A percentile compares a stretch with the other conserved stretches of the same genome.
These are phyloP conservation scores for Pythium diclinum DNA, from an alignment of 352 stramenopile species.

Conservation along the genomic window DNA sequence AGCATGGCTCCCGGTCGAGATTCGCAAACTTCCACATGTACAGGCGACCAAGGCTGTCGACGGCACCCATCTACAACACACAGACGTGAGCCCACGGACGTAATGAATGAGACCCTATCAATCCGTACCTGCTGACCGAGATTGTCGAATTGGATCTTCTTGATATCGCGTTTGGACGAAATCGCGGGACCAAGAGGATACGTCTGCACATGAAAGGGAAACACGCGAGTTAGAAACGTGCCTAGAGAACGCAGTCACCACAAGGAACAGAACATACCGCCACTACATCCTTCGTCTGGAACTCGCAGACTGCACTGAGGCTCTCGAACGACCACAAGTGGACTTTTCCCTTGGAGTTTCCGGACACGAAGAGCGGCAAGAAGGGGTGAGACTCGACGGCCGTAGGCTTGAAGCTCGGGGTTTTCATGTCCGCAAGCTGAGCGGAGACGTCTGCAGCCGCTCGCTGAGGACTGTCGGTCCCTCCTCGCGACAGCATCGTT, in stretches of 20 bases:
- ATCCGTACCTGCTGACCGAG: constrained; percentile 68
- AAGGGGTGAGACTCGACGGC: constrained; percentile 72
- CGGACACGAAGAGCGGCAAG: constrained; percentile 75
- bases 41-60: constrained; percentile 64
- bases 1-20: constrained; percentile 61
- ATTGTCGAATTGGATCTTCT: constrained; percentile 77
- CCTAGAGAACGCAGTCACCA: not conserved
- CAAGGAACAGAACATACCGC: constrained; percentile 33
- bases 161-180: constrained; percentile 57
- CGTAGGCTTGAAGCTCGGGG: constrained; percentile 72
- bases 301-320: constrained; percentile 60
- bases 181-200: constrained; percentile 60
- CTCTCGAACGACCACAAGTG: constrained; percentile 86
- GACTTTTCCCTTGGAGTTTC: constrained; percentile 75
- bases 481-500: not conserved
- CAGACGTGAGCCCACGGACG: not conserved
- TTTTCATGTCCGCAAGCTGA: constrained; percentile 36
- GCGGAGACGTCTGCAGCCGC: not conserved
- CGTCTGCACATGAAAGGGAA: constrained; percentile 30
- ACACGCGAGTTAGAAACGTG: not conserved
- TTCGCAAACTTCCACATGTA: constrained; percentile 84
- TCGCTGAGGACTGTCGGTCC: constrained; percentile 14
- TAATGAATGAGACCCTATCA: not conserved
- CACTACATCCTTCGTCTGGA: constrained; percentile 65
- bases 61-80: constrained; percentile 60